phyloP scores from a whole-genome alignment of 2,329 filamentous ascomycete genomes.

The Plectosphaerella sp. region DNA sequence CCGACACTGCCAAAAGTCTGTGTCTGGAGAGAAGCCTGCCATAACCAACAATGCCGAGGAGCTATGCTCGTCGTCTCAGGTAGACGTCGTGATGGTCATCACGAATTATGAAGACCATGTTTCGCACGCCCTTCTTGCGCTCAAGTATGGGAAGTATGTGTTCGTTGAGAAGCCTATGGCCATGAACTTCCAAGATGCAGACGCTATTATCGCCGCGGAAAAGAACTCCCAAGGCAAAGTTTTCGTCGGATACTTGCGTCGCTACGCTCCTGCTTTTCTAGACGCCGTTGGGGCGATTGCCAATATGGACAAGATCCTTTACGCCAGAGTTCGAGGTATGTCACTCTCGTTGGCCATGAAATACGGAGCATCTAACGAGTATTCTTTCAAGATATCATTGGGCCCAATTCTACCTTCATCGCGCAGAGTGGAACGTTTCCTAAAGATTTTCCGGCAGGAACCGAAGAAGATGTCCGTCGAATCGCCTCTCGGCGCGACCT shows the following conservation, averaged over 20 bases:
- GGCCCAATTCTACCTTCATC: constrained; percentile 46
- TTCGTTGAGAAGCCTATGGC: constrained; percentile 58
- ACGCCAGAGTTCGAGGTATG: constrained; percentile 46
- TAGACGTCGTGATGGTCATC: constrained; percentile 50
- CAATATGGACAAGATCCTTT: constrained; percentile 45
- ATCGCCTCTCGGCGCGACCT: constrained; percentile 13
- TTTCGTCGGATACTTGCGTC: constrained; percentile 57
- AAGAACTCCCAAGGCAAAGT: constrained; percentile 33
- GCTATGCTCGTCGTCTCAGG: constrained; percentile 33
- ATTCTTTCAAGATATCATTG: constrained; percentile 42
- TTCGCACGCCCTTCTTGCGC: constrained; percentile 43
- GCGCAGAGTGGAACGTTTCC: constrained; percentile 43
- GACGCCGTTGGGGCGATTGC: constrained; percentile 50
- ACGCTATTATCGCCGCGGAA: constrained; percentile 45
- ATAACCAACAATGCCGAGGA: constrained; percentile 32
- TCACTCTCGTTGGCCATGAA: too few species aligned
- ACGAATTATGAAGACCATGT: constrained; percentile 51
- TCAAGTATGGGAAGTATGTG: constrained; percentile 49
- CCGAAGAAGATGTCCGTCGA: constrained; percentile 17
- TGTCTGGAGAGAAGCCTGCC: constrained; percentile 14
- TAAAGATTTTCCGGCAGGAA: constrained; percentile 34
- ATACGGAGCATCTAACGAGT: too few species aligned
- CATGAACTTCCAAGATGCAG: constrained; percentile 38
- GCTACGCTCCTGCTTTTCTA: constrained; percentile 52
- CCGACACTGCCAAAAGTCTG: constrained; percentile 16